A percentile compares a stretch with the other conserved stretches of the same genome.
Evolutionary conservation across 1,139 yeast species (phyloP).

Genomic region (Suhomyces kunorum): DNA sequence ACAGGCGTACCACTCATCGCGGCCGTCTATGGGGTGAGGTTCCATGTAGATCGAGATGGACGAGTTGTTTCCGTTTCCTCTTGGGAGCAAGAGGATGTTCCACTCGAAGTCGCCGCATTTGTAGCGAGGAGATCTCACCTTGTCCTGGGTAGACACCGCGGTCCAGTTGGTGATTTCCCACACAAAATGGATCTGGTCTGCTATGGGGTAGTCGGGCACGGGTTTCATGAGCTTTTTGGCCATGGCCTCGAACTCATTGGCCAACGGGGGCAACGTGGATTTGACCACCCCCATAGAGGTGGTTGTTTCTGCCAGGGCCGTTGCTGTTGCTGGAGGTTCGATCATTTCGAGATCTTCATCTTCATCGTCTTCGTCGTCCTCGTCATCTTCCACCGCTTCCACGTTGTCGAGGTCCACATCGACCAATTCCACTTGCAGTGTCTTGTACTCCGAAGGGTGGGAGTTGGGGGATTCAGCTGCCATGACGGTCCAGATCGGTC

Average conservation of each 20-base stretch:
- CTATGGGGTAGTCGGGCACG: constrained; percentile 45
- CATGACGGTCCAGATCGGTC: constrained; percentile 3
- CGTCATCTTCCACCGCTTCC: constrained; percentile 11
- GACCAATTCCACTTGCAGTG: constrained; percentile 5
- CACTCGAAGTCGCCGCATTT: constrained; percentile 70
- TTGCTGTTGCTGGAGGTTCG: constrained; percentile 1
- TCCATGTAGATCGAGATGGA: constrained; percentile 64
- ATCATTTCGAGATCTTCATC: constrained; percentile 10
- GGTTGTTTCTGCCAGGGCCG: not conserved
- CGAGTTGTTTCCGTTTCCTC: constrained; percentile 56
- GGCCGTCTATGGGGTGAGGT: constrained; percentile 48
- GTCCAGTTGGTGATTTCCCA: constrained; percentile 79
- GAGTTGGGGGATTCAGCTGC: constrained; percentile 10
- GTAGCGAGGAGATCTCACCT: constrained; percentile 56
- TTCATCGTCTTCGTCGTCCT: constrained; percentile 8
- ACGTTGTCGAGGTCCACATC: constrained; percentile 10
- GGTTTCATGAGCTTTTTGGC: constrained; percentile 41
- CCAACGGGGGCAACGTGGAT: constrained; percentile 23
- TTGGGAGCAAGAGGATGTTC: constrained; percentile 77
- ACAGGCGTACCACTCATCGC: constrained; percentile 74
- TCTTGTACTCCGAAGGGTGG: constrained; percentile 2
- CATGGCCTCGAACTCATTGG: constrained; percentile 33
- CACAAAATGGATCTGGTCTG: constrained; percentile 49
- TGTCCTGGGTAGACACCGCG: constrained; percentile 44
- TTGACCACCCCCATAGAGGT: not conserved